Evolutionary conservation across 2,329 filamentous ascomycete genomes (phyloP).

Genomic region (Ceratocystis eucalypticola): DNA sequence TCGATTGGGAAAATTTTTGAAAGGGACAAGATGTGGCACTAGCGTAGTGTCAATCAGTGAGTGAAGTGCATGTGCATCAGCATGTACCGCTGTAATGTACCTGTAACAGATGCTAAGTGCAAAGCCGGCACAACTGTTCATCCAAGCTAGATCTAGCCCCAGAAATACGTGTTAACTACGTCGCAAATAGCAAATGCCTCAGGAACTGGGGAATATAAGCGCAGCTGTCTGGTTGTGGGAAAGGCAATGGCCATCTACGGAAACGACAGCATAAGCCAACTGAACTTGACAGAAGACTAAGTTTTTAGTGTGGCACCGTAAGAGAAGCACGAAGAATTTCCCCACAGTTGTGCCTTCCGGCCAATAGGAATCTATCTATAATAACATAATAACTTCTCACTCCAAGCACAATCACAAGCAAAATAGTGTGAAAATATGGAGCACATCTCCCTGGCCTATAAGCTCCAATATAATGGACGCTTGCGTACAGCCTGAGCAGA

Average conservation of each 20-base stretch:
- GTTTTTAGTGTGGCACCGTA: neutral
- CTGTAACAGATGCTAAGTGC: neutral
- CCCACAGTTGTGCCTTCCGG: neutral
- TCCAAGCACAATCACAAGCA: neutral
- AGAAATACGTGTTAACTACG: no score
- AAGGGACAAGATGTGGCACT: neutral
- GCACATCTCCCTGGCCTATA: neutral
- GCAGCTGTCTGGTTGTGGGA: no score
- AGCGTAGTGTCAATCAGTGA: slow-evolving; percentile 1
- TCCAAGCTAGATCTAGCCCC: no score
- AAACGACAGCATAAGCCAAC: no score
- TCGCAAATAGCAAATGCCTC: no score
- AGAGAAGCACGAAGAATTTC: neutral
- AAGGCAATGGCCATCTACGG: no score
- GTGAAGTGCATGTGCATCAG: neutral
- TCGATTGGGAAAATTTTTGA: neutral
- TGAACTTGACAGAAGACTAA: no score
- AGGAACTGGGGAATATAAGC: no score
- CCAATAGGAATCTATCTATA: neutral
- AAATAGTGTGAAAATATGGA: neutral
- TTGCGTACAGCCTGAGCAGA: no score
- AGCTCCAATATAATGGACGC: no score
- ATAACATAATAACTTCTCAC: neutral
- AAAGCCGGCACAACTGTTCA: neutral
- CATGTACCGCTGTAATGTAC: neutral